Conservation (phyloP, 768 basidiomycete species). For the Phaeotremella skinneri region DNA sequence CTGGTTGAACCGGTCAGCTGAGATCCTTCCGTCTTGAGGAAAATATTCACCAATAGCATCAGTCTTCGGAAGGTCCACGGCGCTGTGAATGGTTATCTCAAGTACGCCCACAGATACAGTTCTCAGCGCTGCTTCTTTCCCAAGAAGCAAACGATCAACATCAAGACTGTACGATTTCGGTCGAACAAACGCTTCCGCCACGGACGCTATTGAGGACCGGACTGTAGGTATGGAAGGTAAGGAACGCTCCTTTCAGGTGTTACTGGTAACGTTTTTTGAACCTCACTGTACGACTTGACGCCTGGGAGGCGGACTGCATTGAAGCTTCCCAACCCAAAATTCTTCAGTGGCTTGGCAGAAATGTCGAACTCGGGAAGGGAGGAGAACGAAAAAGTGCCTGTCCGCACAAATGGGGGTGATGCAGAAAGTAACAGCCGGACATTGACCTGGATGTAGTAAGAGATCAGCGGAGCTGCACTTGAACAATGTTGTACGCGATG, state of each 20-base stretch:
- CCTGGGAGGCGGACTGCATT: slow-evolving; percentile 51
- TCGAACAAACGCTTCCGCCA: slow-evolving; percentile 48
- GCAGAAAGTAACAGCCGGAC: slow-evolving; percentile 48
- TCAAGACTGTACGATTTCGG: slow-evolving; percentile 50
- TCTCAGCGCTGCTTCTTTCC: slow-evolving; percentile 44
- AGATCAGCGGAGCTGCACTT: slow-evolving; percentile 2
- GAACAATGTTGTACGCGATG: background rate
- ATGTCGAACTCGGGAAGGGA: slow-evolving; percentile 49
- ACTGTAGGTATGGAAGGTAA: slow-evolving; percentile 23
- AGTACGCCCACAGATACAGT: slow-evolving; percentile 48
- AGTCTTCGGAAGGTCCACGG: slow-evolving; percentile 38
- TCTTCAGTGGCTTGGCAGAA: slow-evolving; percentile 48
- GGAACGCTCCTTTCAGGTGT: background rate
- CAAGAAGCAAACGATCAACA: slow-evolving; percentile 50
- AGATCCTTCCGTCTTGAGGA: background rate
- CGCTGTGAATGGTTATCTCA: slow-evolving; percentile 45
- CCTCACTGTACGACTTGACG: slow-evolving; percentile 47
- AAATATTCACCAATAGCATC: slow-evolving; percentile 42
- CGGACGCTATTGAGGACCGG: slow-evolving; percentile 41
- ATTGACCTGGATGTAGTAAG: slow-evolving; percentile 31
- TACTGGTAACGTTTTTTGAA: background rate
- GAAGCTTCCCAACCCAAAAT: slow-evolving; percentile 27
- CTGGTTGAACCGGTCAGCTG: slow-evolving; percentile 4
- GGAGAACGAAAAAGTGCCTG: slow-evolving; percentile 48
- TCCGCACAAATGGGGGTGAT: slow-evolving; percentile 49